Conservation (phyloP, 768 basidiomycete genomes). For the Trametes cubensis region DNA sequence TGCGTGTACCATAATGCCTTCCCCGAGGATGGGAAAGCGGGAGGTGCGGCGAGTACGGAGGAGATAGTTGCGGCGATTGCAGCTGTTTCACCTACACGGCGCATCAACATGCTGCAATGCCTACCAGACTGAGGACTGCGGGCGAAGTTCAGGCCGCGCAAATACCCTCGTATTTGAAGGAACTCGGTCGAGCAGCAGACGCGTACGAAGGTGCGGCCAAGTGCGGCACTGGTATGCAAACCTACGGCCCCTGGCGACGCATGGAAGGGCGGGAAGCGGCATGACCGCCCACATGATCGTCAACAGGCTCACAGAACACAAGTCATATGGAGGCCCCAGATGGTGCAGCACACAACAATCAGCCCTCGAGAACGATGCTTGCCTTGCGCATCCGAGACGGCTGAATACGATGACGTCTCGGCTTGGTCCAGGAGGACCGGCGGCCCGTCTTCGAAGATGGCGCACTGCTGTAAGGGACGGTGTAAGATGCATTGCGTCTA, state of each 20-base stretch:
- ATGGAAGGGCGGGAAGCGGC: neutral
- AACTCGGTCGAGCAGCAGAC: neutral
- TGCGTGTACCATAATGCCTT: slow-evolving; percentile 74
- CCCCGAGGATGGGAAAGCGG: slow-evolving; percentile 68
- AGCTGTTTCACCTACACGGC: slow-evolving; percentile 10
- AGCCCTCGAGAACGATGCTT: slow-evolving; percentile 1
- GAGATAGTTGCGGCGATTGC: slow-evolving; percentile 9
- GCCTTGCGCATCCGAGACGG: slow-evolving; percentile 8
- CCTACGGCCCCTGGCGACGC: neutral
- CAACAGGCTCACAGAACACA: neutral
- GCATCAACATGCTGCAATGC: slow-evolving; percentile 13
- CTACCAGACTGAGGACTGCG: neutral
- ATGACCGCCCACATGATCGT: slow-evolving; percentile 14
- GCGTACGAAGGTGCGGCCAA: neutral
- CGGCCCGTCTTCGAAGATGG: slow-evolving; percentile 14
- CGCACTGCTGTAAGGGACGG: neutral
- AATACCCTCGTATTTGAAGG: slow-evolving; percentile 6
- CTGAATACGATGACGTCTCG: slow-evolving; percentile 12
- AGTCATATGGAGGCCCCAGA: slow-evolving; percentile 9
- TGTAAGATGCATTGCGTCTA: neutral
- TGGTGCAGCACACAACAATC: slow-evolving; percentile 4
- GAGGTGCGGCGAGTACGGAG: slow-evolving; percentile 32
- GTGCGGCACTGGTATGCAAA: neutral
- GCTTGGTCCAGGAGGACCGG: slow-evolving; percentile 8
- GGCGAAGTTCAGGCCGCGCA: neutral